phyloP scores from a whole-genome alignment of 2,329 filamentous ascomycete species.

The Cercospora sojina region DNA sequence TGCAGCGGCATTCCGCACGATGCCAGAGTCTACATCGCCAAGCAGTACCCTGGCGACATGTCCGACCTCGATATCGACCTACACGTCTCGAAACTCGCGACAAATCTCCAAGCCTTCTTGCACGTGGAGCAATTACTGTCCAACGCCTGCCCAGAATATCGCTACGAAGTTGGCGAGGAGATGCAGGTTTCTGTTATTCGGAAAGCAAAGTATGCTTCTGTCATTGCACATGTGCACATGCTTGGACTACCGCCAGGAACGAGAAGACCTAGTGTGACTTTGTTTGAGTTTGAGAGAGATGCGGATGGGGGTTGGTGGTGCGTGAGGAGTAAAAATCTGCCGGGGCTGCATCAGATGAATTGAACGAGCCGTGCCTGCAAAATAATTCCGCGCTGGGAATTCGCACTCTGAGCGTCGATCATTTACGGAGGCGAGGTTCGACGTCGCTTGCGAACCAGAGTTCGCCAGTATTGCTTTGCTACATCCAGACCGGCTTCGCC shows the following conservation, averaged over 20 bases:
- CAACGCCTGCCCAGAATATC: background rate
- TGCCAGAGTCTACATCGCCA: constrained; percentile 4
- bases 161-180: background rate
- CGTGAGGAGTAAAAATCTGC: background rate
- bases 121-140: background rate
- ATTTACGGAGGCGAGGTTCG: background rate
- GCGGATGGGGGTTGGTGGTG: background rate
- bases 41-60: background rate
- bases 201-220: background rate
- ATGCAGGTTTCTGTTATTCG: background rate
- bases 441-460: background rate
- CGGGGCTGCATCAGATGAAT: background rate
- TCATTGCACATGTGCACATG: background rate
- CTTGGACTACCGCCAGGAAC: background rate
- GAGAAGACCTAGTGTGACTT: background rate
- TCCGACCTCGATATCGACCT: background rate
- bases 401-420: background rate
- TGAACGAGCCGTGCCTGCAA: background rate
- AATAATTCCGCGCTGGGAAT: background rate
- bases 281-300: background rate
- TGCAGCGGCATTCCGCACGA: background rate
- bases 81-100: background rate
- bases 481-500: background rate
- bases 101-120: background rate
- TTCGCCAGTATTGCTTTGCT: background rate